Base-by-base conservation (phyloP, 2,329 filamentous ascomycete genomes). In the Ophiostoma tasmaniense region DNA sequence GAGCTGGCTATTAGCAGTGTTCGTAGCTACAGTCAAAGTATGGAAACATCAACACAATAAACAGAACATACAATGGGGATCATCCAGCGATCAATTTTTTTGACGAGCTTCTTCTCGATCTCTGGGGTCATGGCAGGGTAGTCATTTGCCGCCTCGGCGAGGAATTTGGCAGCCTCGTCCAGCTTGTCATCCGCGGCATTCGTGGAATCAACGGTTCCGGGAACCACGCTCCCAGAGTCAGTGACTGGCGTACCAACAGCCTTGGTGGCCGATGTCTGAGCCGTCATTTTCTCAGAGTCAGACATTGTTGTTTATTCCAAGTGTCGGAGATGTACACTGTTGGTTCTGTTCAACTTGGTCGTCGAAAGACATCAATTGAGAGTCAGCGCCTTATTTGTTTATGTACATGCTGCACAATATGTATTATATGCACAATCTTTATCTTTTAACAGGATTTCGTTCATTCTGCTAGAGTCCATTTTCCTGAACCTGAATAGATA, bases 41-140 rank as follows among this genome's bases (percentile, higher is more conserved):
- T 3, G 37, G 14, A 13, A 39, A 39, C 10, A 4, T 33, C 8
- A 33, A 8, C 5, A 33, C n/a, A 33, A 33, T 33, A 33, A 33
- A 33, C 33, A 11, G 22, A 55, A 55, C 50, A 3, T 55, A 55
- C 50, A 33, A 62, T 62, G 1, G 59, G 59, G 11, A 62, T 62
- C 59, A 62, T 62, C 59, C 59, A 62, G 11, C 28, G 28, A 28
- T 62, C 59, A n/a, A 62, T 62, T 10, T 62, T 62, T 14, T 62
- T 35, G 28, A 62, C 25, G 8, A 62, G 59, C 17, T 35, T 35
- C 13, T 62, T 62, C 59, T 62, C 59, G 25, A 62, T 62, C 17
- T 62, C 59, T 20, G 25, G 28, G 5, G 59, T 62, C 59, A 62
- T 62, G 2, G 59, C 11, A 20, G 59, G 59, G 20, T 17, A 62